Percentiles rank a stretch among this genome's conserved stretches.
Conservation (phyloP, 1,139 yeast species). For the Diutina catenulata region DNA sequence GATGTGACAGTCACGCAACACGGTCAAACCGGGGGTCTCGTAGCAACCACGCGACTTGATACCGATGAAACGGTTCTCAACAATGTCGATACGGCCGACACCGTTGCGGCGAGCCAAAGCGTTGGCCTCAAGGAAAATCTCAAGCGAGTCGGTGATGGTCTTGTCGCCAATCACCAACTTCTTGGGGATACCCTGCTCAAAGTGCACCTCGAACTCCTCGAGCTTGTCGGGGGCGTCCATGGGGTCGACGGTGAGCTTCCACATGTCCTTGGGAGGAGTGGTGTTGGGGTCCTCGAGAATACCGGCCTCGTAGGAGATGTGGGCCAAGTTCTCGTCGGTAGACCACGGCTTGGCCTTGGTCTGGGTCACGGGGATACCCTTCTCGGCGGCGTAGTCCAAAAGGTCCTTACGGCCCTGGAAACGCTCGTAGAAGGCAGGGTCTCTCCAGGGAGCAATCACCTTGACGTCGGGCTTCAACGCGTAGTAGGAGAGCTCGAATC, state of each 20-base stretch:
- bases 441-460: slow-evolving; percentile 99
- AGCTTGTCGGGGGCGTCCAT: slow-evolving; percentile 88
- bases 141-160: slow-evolving; percentile 73
- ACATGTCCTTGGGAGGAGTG: slow-evolving; percentile 99
- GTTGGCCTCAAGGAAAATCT: slow-evolving; percentile 84
- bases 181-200: slow-evolving; percentile 78
- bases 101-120: slow-evolving; percentile 97
- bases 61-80: slow-evolving; percentile 97
- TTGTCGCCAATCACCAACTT: slow-evolving; percentile 58
- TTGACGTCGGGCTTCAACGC: slow-evolving; percentile 95
- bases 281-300: slow-evolving; percentile 96
- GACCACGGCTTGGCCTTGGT: slow-evolving; percentile 99
- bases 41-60: slow-evolving; percentile 98
- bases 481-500: slow-evolving; percentile 93
- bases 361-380: slow-evolving; percentile 89
- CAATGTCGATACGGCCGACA: slow-evolving; percentile 98
- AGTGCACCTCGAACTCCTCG: slow-evolving; percentile 75
- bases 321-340: slow-evolving; percentile 97
- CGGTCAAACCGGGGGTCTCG: slow-evolving; percentile 96
- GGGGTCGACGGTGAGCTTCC: slow-evolving; percentile 97
- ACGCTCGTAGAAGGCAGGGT: slow-evolving; percentile 85
- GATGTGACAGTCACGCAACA: slow-evolving; percentile 86
- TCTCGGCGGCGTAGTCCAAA: slow-evolving; percentile 83
- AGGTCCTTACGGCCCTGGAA: slow-evolving; percentile 97
- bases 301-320: slow-evolving; percentile 97